These are phyloP conservation scores for Cladophialophora bantiana DNA, from an alignment of 2,329 filamentous ascomycete species.

Conservation along the genomic window DNA sequence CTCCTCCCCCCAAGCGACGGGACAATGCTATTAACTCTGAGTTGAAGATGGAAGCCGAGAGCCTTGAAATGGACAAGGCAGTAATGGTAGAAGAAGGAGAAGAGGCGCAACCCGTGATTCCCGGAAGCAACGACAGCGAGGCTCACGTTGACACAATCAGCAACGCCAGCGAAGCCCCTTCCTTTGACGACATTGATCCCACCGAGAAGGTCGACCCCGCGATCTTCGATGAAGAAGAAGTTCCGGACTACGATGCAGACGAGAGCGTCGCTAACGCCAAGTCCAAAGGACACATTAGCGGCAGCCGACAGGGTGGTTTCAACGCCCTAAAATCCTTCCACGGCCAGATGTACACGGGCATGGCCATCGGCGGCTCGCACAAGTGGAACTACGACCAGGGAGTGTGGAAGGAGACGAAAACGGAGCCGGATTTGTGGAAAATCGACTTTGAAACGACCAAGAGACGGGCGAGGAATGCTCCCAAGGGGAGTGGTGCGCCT, in stretches of 20 bases:
- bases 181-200: slow-evolving; percentile 12
- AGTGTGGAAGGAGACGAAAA: not conserved
- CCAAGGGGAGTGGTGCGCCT: not conserved
- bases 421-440: not conserved
- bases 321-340: slow-evolving; percentile 46
- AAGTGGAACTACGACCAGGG: slow-evolving; percentile 49
- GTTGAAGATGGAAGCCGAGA: not conserved
- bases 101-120: not conserved
- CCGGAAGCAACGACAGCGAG: not conserved
- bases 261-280: not conserved
- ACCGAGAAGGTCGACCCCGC: not conserved
- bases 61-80: not conserved
- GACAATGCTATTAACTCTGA: not conserved
- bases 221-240: slow-evolving; percentile 17
- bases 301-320: slow-evolving; percentile 38
- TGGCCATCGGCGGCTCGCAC: slow-evolving; percentile 48
- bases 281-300: not conserved
- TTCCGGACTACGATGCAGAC: slow-evolving; percentile 7
- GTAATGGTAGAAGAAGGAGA: not conserved
- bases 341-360: slow-evolving; percentile 48
- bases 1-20: not conserved
- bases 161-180: slow-evolving; percentile 8
- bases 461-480: not conserved
- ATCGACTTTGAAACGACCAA: slow-evolving; percentile 1
- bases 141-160: not conserved